Evolutionary conservation across 176 grass and related monocot species (phyloP), one percentile per base, ranked within the genome.

Genomic region (Bolboschoenus planiculmis): DNA sequence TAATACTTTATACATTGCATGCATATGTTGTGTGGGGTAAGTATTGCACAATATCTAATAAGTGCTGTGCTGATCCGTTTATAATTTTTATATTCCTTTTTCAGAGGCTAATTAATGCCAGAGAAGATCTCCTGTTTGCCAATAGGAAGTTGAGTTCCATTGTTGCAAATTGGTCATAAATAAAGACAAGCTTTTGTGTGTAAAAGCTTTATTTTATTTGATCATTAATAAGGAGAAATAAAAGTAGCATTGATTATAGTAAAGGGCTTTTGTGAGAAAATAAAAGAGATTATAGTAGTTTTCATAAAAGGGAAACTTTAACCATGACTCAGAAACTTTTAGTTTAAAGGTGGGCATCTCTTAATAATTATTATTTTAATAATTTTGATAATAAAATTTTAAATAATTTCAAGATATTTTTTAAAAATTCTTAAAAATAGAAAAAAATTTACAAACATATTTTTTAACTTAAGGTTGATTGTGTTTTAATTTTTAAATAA

Each of bases 71-170:
- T 51, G 72, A 44, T 31, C 43, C 44, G 44, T 13, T 77, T 31
- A 29, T 7, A n/a, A n/a, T n/a, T 1, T 47, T 16, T 18, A 18
- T 53, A 29, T 51, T 51, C 72, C 46, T 51, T 77, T 75, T 77
- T 77, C 7, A 77, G 11, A 51, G 51, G 27, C 4, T 50, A 76
- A 50, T 37, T 18, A 53, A 53, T 63, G 65, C 14, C 24, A 20
- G 26, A 44, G 42, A 53, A 51, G 26, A 77, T 31, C 44, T 77
- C 72, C 26, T 77, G 27, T 77, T 76, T 76, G 15, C 72, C 72
- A 76, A 76, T 76, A 33, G 44, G 44, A 76, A 76, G 26, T 77
- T 66, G 5, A 0, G 33, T n/a, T 18, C 13, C 14, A 7, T 75
- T 77, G 40, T 74, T 15, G 21, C 23, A 46, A 14, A 47, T 47